phyloP scores from a whole-genome alignment of 208 protist genomes.

The Leishmania aethiopica region DNA sequence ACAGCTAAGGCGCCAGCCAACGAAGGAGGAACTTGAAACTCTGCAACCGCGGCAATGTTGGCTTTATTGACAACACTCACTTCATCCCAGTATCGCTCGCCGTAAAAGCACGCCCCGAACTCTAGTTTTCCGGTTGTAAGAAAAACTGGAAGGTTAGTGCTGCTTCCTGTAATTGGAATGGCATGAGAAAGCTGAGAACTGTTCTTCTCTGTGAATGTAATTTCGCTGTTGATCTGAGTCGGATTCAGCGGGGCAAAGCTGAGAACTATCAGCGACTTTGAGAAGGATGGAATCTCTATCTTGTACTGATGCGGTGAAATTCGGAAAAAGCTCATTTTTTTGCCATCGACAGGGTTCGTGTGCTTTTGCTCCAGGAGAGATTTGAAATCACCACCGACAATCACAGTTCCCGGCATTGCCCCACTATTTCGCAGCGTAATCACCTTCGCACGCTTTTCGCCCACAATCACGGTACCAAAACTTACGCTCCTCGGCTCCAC shows the following conservation, averaged over 20 bases:
- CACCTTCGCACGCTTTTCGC: slow-evolving; percentile 44
- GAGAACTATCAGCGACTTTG: slow-evolving; percentile 40
- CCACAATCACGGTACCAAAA: slow-evolving; percentile 82
- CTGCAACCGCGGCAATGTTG: slow-evolving; percentile 50
- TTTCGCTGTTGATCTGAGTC: slow-evolving; percentile 38
- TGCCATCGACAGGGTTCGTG: slow-evolving; percentile 38
- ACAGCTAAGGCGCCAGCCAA: slow-evolving; percentile 26
- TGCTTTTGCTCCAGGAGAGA: slow-evolving; percentile 58
- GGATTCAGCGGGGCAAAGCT: slow-evolving; percentile 54
- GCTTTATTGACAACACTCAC: slow-evolving; percentile 63
- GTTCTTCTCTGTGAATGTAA: slow-evolving; percentile 59
- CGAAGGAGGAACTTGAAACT: slow-evolving; percentile 13
- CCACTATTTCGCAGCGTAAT: slow-evolving; percentile 79
- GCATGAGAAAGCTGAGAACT: slow-evolving; percentile 16
- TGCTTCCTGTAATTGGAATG: slow-evolving; percentile 46
- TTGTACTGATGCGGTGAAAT: slow-evolving; percentile 56
- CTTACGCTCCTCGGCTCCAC: slow-evolving; percentile 47
- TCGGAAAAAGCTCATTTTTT: slow-evolving; percentile 38
- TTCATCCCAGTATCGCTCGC: slow-evolving; percentile 70
- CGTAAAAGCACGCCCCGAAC: slow-evolving; percentile 83
- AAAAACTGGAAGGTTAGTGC: slow-evolving; percentile 74
- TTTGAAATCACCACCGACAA: slow-evolving; percentile 65
- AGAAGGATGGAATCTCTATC: slow-evolving; percentile 57
- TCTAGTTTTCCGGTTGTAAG: slow-evolving; percentile 59
- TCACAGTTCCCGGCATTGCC: slow-evolving; percentile 54